Conservation (phyloP, 371 early-diverging fungal species). For the Apophysomyces ossiformis region DNA sequence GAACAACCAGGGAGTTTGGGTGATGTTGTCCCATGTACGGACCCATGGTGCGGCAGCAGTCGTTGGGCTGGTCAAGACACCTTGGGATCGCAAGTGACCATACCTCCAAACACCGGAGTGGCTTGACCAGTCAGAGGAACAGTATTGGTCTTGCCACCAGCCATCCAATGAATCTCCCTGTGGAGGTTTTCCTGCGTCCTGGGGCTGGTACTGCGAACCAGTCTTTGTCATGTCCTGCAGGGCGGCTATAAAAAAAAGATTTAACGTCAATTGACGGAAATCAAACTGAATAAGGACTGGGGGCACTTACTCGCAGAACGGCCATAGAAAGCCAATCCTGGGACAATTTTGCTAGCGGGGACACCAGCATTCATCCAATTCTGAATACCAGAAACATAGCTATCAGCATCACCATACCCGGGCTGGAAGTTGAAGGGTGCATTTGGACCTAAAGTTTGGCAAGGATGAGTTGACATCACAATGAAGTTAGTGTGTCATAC, state of each 20-base stretch:
- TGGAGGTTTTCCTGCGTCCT: slow-evolving; percentile 36
- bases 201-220: slow-evolving; percentile 41
- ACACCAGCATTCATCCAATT: slow-evolving; percentile 64
- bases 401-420: slow-evolving; percentile 46
- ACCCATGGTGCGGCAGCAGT: slow-evolving; percentile 65
- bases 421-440: slow-evolving; percentile 63
- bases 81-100: slow-evolving; percentile 66
- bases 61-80: slow-evolving; percentile 55
- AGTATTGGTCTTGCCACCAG: slow-evolving; percentile 59
- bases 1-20: slow-evolving; percentile 72
- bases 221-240: slow-evolving; percentile 29
- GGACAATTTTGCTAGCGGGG: slow-evolving; percentile 61
- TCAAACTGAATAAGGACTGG: background rate
- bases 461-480: background rate
- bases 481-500: background rate
- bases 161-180: slow-evolving; percentile 59
- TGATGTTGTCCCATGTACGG: slow-evolving; percentile 60
- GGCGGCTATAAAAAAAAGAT: slow-evolving; percentile 2
- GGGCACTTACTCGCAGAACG: slow-evolving; percentile 46
- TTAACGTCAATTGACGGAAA: background rate
- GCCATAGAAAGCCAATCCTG: slow-evolving; percentile 69
- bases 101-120: slow-evolving; percentile 77
- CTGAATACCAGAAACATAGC: slow-evolving; percentile 58
- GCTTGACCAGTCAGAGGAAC: no score
- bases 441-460: slow-evolving; percentile 49